Conservation (phyloP, 345 rosid genomes). For the Eucalyptus brandiana region DNA sequence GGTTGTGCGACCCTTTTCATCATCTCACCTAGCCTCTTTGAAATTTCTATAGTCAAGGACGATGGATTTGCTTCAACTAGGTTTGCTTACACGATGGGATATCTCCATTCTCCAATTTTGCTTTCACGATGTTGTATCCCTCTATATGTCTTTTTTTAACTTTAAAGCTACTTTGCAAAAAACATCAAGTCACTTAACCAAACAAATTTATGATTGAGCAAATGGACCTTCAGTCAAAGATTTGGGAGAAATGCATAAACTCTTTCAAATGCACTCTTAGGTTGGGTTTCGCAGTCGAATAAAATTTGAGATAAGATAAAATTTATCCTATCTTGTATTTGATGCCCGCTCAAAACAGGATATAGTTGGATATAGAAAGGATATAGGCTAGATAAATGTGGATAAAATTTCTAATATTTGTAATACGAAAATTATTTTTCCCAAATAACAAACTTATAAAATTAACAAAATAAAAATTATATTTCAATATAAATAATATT, state of each 20-base stretch:
- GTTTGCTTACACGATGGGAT: background rate
- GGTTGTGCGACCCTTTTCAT: accelerated
- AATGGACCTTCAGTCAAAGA: background rate
- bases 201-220: background rate
- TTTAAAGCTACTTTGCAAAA: background rate
- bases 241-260: background rate
- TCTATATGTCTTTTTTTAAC: background rate
- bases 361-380: too few relatives aligned
- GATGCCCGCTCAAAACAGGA: too few relatives aligned
- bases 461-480: too few relatives aligned
- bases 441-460: too few relatives aligned
- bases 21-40: background rate
- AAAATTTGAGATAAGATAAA: too few relatives aligned
- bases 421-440: too few relatives aligned
- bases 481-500: too few relatives aligned
- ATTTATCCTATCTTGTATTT: too few relatives aligned
- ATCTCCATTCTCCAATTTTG: background rate
- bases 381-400: accelerated
- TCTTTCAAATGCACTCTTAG: too few relatives aligned
- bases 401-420: too few relatives aligned
- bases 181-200: background rate
- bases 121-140: background rate
- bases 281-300: too few relatives aligned
- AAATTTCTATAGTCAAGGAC: background rate
- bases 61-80: background rate